A percentile compares a stretch with the other conserved stretches of the same genome.
Conservation (phyloP, 768 basidiomycete species). For the Leccinum variicolor region DNA sequence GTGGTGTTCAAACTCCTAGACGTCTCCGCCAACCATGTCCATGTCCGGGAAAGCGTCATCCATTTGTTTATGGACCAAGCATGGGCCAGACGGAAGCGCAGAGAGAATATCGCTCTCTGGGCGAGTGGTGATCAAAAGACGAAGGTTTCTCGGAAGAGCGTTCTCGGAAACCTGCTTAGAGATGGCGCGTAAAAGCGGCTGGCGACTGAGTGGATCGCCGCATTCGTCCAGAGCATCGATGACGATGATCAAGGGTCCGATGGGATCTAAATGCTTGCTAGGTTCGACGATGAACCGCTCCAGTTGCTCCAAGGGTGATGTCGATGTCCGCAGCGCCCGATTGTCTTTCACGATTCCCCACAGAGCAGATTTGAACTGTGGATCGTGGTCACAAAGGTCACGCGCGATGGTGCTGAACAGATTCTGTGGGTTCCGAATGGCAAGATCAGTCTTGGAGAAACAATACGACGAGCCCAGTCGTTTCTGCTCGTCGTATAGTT, state of each 20-base stretch:
- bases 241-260: neutral
- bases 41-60: neutral
- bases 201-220: neutral
- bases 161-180: neutral
- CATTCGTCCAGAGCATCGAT: neutral
- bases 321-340: neutral
- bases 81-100: neutral
- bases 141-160: neutral
- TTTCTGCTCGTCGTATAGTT: neutral
- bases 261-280: neutral
- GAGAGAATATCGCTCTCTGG: neutral
- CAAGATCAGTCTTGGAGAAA: neutral
- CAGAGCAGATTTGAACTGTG: neutral
- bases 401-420: neutral
- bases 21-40: neutral
- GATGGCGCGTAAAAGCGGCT: neutral
- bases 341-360: neutral
- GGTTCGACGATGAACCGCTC: neutral
- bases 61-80: neutral
- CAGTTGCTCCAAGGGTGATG: neutral
- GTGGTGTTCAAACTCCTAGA: neutral
- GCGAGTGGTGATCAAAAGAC: neutral
- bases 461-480: neutral
- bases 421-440: neutral
- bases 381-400: neutral